A percentile compares a stretch with the other conserved stretches of the same genome.
Conservation (phyloP, 345 rosid species). For the Pistacia vera region DNA sequence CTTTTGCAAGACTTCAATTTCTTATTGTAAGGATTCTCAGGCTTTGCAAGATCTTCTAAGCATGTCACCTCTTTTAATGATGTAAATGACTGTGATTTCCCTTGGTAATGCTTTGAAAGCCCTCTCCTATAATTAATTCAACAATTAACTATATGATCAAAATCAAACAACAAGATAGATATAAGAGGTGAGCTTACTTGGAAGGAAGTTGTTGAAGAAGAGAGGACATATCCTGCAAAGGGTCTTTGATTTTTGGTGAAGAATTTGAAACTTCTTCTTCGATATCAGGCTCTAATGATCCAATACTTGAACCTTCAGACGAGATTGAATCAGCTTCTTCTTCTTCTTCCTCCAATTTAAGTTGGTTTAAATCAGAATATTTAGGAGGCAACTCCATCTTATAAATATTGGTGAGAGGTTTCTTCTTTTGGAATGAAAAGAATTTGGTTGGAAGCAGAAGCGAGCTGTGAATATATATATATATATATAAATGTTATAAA, state of each 20-base stretch:
- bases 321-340: background rate
- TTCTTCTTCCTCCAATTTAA: background rate
- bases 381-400: too few relatives aligned
- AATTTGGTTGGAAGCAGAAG: too few relatives aligned
- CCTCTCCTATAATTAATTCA: conserved; percentile 29
- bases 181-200: background rate
- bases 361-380: too few relatives aligned
- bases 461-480: too few relatives aligned
- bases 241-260: background rate
- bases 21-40: conserved; percentile 39
- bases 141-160: background rate
- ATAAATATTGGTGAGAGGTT: too few relatives aligned
- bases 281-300: background rate
- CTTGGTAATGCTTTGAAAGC: conserved; percentile 44
- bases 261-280: conserved; percentile 3
- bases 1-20: conserved; percentile 26
- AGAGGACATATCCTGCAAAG: conserved; percentile 15
- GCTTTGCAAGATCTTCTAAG: conserved; percentile 40
- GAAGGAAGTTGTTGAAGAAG: conserved; percentile 9
- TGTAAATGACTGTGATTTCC: conserved; percentile 48
- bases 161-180: background rate
- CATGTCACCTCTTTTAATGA: conserved; percentile 25
- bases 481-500: too few relatives aligned
- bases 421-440: background rate
- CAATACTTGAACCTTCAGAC: background rate